Percentiles rank a stretch among this genome's conserved stretches.
Evolutionary conservation across 2,329 filamentous ascomycete species (phyloP).

Genomic region (Colletotrichum sp.): DNA sequence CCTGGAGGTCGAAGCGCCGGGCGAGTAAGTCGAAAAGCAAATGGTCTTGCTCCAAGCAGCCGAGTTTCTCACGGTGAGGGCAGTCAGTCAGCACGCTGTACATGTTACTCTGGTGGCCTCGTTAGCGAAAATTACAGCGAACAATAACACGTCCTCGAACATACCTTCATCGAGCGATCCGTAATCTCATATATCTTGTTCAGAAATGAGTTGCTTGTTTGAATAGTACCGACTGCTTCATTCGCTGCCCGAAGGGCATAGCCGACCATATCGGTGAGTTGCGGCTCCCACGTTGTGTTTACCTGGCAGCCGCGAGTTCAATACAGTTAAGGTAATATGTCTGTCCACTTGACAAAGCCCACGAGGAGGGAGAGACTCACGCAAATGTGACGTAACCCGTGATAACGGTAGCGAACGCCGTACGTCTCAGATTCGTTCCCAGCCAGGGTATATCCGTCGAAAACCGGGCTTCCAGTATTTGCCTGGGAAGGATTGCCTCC

Average conservation of each 20-base stretch:
- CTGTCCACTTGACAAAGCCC: rapidly evolving
- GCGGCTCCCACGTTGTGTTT: conserved; percentile 14
- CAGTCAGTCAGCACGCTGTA: conserved; percentile 17
- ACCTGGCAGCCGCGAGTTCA: background rate
- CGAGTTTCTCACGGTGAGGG: conserved; percentile 18
- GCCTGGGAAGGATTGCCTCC: background rate
- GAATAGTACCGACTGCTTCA: background rate
- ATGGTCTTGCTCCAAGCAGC: conserved; percentile 21
- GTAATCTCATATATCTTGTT: conserved; percentile 13
- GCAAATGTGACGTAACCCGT: conserved; percentile 11
- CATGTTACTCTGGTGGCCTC: background rate
- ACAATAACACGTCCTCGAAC: rapidly evolving
- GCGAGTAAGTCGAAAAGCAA: conserved; percentile 9
- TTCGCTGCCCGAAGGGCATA: conserved; percentile 10
- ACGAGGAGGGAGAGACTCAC: background rate
- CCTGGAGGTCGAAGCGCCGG: conserved; percentile 10
- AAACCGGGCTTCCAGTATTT: conserved; percentile 8
- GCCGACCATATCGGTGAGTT: background rate
- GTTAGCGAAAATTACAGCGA: background rate
- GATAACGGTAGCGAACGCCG: conserved; percentile 5
- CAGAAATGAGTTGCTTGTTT: background rate
- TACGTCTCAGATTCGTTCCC: background rate
- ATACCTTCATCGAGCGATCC: conserved; percentile 12
- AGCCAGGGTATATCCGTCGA: conserved; percentile 16
- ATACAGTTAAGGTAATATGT: rapidly evolving